phyloP scores from a whole-genome alignment of 208 protist genomes.

The Polymyxa betae region DNA sequence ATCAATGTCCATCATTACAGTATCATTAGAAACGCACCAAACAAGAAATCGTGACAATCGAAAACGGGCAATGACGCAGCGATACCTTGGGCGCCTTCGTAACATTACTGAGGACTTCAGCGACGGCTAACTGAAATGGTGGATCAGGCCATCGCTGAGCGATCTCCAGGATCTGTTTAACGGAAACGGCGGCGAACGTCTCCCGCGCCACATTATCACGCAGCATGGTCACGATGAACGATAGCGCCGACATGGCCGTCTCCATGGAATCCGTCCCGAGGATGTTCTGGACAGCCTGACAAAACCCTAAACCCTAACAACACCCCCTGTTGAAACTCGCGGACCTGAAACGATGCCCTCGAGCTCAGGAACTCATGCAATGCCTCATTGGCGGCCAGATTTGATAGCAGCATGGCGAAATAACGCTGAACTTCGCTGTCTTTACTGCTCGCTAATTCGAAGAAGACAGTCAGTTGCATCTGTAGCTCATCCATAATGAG shows the following conservation, averaged over 20 bases:
- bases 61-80: background rate
- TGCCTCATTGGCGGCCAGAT: constrained; percentile 31
- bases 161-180: constrained; percentile 15
- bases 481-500: constrained; percentile 51
- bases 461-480: constrained; percentile 50
- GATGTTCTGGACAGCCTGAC: constrained; percentile 38
- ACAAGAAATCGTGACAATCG: background rate
- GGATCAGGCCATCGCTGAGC: background rate
- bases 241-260: constrained; percentile 11
- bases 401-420: constrained; percentile 51
- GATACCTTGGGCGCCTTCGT: constrained; percentile 16
- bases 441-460: constrained; percentile 25
- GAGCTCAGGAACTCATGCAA: constrained; percentile 40
- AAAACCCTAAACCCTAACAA: background rate
- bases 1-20: background rate
- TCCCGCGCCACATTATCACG: constrained; percentile 7
- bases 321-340: background rate
- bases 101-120: constrained; percentile 14
- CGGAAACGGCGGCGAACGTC: background rate
- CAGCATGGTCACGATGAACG: constrained; percentile 51
- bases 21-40: background rate
- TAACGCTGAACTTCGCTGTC: constrained; percentile 35
- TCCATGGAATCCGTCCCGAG: background rate
- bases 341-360: constrained; percentile 27
- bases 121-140: background rate